These are phyloP conservation scores for Mitragyna speciosa DNA, from an alignment of 257 asterid species.

Conservation along the genomic window DNA sequence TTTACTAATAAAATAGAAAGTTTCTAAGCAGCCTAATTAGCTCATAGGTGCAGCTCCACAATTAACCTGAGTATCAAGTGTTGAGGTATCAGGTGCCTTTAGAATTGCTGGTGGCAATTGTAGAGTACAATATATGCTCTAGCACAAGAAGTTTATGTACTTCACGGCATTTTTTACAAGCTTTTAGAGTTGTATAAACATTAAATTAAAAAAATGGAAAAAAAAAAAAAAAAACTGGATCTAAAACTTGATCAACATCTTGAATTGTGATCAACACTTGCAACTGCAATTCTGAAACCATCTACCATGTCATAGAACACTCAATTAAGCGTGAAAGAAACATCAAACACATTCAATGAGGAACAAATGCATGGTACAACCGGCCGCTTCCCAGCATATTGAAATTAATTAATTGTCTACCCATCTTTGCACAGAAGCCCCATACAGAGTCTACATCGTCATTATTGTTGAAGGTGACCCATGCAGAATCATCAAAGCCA, in stretches of 20 bases:
- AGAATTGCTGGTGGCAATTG: neutral
- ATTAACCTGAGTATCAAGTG: neutral
- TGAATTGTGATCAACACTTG: neutral
- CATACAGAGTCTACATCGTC: slow-evolving; percentile 96
- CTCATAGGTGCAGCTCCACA: neutral
- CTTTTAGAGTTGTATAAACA: neutral
- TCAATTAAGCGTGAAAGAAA: too few species aligned
- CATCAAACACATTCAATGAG: too few species aligned
- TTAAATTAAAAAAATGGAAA: too few species aligned
- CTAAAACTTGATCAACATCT: too few species aligned
- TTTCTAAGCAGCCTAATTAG: neutral
- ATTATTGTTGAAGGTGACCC: slow-evolving; percentile 88
- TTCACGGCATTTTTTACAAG: too few species aligned
- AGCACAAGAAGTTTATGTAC: neutral
- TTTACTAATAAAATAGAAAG: neutral
- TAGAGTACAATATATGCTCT: neutral
- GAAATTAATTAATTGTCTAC: slow-evolving; percentile 20
- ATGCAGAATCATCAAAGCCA: slow-evolving; percentile 78
- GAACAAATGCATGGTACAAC: neutral
- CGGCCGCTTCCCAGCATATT: neutral
- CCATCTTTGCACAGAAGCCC: slow-evolving; percentile 91
- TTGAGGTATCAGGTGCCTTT: neutral
- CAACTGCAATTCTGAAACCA: neutral
- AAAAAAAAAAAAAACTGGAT: too few species aligned
- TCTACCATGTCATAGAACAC: neutral